Evolutionary conservation across 140 eudicot species (phyloP).

Genomic region (Senecio squalidus): DNA sequence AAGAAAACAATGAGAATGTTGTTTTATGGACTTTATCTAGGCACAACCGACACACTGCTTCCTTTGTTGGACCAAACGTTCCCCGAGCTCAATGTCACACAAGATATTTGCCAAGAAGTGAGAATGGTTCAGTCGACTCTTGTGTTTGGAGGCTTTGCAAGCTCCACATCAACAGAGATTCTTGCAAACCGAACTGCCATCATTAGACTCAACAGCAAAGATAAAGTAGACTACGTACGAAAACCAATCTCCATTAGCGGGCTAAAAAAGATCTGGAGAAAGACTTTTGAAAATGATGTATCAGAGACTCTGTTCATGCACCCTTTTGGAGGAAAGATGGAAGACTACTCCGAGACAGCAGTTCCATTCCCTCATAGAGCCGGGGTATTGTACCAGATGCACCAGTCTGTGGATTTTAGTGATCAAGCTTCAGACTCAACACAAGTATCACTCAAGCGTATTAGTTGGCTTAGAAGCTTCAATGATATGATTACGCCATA

Average conservation of each 20-base stretch:
- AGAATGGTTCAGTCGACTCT: constrained; percentile 7
- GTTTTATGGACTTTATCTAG: no score
- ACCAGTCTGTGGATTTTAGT: background rate
- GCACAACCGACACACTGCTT: constrained; percentile 1
- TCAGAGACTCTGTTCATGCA: background rate
- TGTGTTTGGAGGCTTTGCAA: background rate
- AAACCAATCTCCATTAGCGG: no score
- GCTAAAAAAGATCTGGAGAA: constrained; percentile 3
- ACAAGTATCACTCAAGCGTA: background rate
- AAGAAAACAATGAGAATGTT: background rate
- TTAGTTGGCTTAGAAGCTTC: background rate
- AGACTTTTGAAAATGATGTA: background rate
- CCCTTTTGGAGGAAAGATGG: no score
- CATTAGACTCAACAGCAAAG: no score
- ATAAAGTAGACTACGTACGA: background rate
- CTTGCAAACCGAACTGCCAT: background rate
- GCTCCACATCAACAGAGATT: background rate
- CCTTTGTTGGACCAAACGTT: no score
- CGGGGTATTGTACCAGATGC: constrained; percentile 1
- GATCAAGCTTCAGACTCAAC: background rate
- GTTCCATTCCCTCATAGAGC: constrained; percentile 6
- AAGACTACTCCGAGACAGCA: background rate
- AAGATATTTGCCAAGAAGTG: no score
- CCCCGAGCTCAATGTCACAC: no score
- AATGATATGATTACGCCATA: background rate